Evolutionary conservation across 75 land plant genomes (phyloP).

Genomic region (Pinus albicaulis): DNA sequence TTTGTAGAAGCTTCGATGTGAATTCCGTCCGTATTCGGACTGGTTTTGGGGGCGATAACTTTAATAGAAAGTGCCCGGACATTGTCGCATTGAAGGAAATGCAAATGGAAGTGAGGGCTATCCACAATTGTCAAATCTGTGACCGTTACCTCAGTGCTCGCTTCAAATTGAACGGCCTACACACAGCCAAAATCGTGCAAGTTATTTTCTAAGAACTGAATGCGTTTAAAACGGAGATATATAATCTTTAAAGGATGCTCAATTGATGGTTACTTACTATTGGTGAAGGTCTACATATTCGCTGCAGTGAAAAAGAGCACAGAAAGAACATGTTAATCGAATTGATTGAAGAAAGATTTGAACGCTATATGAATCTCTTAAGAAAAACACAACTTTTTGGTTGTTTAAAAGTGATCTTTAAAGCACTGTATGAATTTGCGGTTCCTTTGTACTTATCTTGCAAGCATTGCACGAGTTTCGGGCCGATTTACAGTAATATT

Average conservation of each 20-base stretch:
- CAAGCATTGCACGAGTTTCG: too few species aligned
- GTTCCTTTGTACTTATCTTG: too few species aligned
- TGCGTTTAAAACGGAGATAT: background rate
- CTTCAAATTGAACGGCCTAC: constrained; percentile 8
- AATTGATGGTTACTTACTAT: background rate
- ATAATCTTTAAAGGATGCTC: too few species aligned
- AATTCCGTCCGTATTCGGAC: constrained; percentile 51
- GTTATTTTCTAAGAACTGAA: background rate
- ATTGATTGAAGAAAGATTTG: too few species aligned
- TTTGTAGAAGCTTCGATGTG: constrained; percentile 18
- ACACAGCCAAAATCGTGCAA: background rate
- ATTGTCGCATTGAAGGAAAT: constrained; percentile 24
- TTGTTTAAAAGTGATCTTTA: too few species aligned
- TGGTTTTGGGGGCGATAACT: constrained; percentile 24
- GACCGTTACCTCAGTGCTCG: background rate
- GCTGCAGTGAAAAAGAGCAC: background rate
- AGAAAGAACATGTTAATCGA: too few species aligned
- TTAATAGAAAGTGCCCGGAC: constrained; percentile 30
- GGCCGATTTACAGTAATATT: too few species aligned
- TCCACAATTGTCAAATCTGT: background rate
- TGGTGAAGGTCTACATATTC: background rate
- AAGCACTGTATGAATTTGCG: too few species aligned
- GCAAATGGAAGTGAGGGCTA: constrained; percentile 6
- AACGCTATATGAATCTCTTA: too few species aligned
- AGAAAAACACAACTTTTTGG: too few species aligned